Conservation (phyloP, 1,139 yeast species). For the Lodderomyces orthopsilosis region DNA sequence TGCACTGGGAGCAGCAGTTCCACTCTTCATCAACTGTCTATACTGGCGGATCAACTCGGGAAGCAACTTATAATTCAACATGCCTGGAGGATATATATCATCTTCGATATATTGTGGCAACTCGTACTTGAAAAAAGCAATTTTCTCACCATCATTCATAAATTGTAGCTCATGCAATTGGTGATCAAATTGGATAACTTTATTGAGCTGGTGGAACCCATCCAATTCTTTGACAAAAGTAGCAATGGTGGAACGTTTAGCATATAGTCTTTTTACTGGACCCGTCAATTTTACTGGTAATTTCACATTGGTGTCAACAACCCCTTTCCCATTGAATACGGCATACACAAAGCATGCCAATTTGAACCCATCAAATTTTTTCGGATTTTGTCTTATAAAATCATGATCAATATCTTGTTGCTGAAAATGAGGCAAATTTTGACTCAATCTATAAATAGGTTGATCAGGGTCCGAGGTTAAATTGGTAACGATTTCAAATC, state of each 20-base stretch:
- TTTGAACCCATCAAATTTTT: conserved; percentile 62
- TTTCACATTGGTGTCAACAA: conserved; percentile 9
- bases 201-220: conserved; percentile 37
- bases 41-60: conserved; percentile 57
- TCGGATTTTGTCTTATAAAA: conserved; percentile 34
- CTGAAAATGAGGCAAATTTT: conserved; percentile 9
- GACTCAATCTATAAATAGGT: conserved; percentile 34
- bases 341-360: conserved; percentile 56
- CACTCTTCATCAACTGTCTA: conserved; percentile 21
- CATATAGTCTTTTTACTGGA: conserved; percentile 13
- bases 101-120: conserved; percentile 29
- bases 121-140: conserved; percentile 48
- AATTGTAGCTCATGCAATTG: conserved; percentile 54
- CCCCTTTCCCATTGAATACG: conserved; percentile 32
- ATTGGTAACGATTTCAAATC: conserved; percentile 70
- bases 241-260: conserved; percentile 48
- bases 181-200: conserved; percentile 45
- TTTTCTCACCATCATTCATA: conserved; percentile 48
- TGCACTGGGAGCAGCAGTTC: conserved; percentile 10
- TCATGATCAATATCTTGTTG: conserved; percentile 9
- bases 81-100: conserved; percentile 53
- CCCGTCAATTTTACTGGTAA: conserved; percentile 10
- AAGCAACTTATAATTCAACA: conserved; percentile 59
- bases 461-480: conserved; percentile 50
- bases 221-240: conserved; percentile 48